These are phyloP conservation scores for Rhodotorula sp. DNA, from an alignment of 1,284 basidiomycete species.

Conservation along the genomic window DNA sequence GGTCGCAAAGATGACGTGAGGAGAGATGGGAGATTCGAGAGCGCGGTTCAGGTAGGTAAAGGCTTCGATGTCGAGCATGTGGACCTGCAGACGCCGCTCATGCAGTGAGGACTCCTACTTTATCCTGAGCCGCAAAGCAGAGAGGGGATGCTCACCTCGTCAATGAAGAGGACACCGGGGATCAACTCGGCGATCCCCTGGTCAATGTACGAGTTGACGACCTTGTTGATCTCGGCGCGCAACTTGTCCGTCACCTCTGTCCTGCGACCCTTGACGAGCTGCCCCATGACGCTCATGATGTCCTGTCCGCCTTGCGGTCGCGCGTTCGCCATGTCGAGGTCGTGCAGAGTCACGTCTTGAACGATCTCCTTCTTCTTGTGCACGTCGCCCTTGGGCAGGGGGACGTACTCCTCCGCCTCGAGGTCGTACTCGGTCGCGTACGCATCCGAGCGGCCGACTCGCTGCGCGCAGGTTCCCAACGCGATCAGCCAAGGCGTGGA, in stretches of 20 bases:
- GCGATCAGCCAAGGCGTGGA: background rate
- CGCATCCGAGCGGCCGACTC: slow-evolving; percentile 94
- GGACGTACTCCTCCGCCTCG: slow-evolving; percentile 97
- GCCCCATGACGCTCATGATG: slow-evolving; percentile 99
- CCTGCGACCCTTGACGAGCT: slow-evolving; percentile 86
- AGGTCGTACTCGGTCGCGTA: slow-evolving; percentile 98
- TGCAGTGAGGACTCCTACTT: background rate
- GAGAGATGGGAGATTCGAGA: slow-evolving; percentile 92
- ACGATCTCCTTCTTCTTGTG: slow-evolving; percentile 97
- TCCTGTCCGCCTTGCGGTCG: slow-evolving; percentile 87
- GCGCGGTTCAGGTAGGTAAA: slow-evolving; percentile 98
- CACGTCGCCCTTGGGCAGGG: slow-evolving; percentile 95
- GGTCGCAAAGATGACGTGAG: slow-evolving; percentile 93
- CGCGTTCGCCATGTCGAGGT: slow-evolving; percentile 95
- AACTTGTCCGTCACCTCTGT: slow-evolving; percentile 98
- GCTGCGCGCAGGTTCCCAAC: slow-evolving; percentile 53
- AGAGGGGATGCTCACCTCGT: slow-evolving; percentile 66
- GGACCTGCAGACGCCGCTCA: slow-evolving; percentile 61
- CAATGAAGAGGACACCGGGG: slow-evolving; percentile 96
- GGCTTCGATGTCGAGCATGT: slow-evolving; percentile 99
- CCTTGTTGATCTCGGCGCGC: slow-evolving; percentile 91
- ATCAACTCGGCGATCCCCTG: slow-evolving; percentile 97
- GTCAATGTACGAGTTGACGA: slow-evolving; percentile 97
- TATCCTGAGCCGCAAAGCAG: background rate
- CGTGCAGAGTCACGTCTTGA: slow-evolving; percentile 94